Conservation (phyloP, 2,329 filamentous ascomycete genomes). For the Diaporthe longicolla region DNA sequence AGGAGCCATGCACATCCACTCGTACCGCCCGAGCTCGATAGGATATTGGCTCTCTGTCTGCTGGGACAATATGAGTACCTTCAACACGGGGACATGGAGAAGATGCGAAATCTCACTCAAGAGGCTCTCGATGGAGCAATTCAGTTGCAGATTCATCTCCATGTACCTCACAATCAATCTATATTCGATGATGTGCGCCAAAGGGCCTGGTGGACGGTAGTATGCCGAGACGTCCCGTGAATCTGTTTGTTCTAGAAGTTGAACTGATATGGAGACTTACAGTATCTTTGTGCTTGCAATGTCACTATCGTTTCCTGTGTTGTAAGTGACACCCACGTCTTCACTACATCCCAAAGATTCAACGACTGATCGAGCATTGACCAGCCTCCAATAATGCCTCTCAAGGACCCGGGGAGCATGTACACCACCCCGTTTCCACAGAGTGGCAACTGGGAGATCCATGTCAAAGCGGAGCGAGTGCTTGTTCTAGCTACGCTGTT, state of each 20-base stretch:
- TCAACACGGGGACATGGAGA: neutral
- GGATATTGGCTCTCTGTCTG: neutral
- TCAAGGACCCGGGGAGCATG: neutral
- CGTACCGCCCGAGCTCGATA: neutral
- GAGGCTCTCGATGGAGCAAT: neutral
- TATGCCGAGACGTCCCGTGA: neutral
- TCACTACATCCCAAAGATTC: neutral
- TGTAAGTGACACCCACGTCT: neutral
- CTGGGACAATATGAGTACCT: conserved; percentile 3
- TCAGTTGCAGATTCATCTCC: neutral
- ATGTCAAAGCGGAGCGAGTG: neutral
- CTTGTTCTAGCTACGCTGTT: conserved; percentile 11
- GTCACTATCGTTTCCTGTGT: conserved; percentile 9
- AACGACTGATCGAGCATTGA: neutral
- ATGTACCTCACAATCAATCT: neutral
- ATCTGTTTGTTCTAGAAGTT: neutral
- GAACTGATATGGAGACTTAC: neutral
- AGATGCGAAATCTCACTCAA: neutral
- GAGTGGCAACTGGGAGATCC: neutral
- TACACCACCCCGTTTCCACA: neutral
- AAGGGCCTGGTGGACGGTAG: conserved; percentile 9
- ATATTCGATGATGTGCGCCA: neutral
- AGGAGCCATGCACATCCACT: neutral
- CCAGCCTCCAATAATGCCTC: neutral
- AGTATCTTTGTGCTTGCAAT: conserved; percentile 14